Conservation (phyloP, 768 basidiomycete species). For the Lenzites betulinus region DNA sequence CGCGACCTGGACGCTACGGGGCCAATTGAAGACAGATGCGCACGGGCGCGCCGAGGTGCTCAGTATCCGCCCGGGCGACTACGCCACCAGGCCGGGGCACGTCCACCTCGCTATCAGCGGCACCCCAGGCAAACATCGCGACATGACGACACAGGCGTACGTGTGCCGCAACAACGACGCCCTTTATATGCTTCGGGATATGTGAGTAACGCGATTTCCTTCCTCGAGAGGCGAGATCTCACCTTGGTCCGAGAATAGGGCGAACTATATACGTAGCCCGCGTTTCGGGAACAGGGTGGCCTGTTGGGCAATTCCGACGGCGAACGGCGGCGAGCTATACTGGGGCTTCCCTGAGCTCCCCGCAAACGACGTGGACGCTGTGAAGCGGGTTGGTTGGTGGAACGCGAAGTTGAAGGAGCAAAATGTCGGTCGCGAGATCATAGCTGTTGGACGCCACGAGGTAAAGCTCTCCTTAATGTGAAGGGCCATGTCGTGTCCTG, state of each 20-base stretch:
- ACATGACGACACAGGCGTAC: too few species aligned
- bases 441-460: constrained; percentile 20
- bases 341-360: constrained; percentile 21
- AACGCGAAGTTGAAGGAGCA: constrained; percentile 25
- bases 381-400: constrained; percentile 26
- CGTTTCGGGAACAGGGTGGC: constrained; percentile 22
- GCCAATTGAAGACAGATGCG: constrained; percentile 24
- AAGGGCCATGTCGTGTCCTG: too few species aligned
- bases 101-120: too few species aligned
- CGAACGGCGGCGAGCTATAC: constrained; percentile 12
- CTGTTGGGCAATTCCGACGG: constrained; percentile 18
- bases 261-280: constrained; percentile 18
- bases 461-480: constrained; percentile 10
- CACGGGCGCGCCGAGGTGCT: constrained; percentile 27
- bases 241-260: too few species aligned
- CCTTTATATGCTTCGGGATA: too few species aligned
- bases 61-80: constrained; percentile 27
- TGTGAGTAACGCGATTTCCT: too few species aligned
- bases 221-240: too few species aligned
- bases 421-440: constrained; percentile 17
- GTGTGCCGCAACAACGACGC: too few species aligned
- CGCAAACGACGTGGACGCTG: constrained; percentile 15
- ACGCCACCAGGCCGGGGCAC: too few species aligned
- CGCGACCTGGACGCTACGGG: constrained; percentile 27
- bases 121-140: too few species aligned